Evolutionary conservation across 2,329 filamentous ascomycete species (phyloP), one percentile per base, ranked within the genome.

Genomic region (Trichoderma endophyticum): DNA sequence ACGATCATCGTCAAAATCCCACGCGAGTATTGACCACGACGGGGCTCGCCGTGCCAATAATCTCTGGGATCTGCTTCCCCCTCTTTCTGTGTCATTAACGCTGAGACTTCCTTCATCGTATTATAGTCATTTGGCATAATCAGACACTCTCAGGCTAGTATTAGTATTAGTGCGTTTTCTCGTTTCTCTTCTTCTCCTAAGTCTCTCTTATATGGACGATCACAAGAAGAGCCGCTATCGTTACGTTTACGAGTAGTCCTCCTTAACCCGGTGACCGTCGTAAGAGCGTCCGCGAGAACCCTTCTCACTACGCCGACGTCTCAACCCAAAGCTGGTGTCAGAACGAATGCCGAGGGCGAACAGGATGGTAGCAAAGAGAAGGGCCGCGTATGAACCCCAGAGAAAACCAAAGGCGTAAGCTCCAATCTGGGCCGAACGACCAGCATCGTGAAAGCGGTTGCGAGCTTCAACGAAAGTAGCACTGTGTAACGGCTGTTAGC

Each of bases 381-480:
- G 87, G 69, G 87, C 87, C 11, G 87, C 88, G 81, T 90, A 89
- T 1, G 92, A 87, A 18, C 86, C 90, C 93, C 93, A 96, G 74
- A 89, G 90, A 83, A 94, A 95, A 59, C 88, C 93, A 78, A 93
- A 93, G 24, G 90, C 91, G 77, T 91, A 92, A 36, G 77, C 78
- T 68, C 93, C 93, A 48, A 96, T 80, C 12, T 79, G 80, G 34
- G 93, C 91, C 21, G 80, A 78, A 70, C 89, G 87, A 73, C 86
- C 87, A 70, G 82, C 85, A 43, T 78, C 77, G 43, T 81, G 82
- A 85, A 95, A 95, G 48, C 83, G 84, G 76, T 93, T 84, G 78
- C 92, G 91, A 71, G 90, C 92, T 77, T 89, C 84, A 77, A 94
- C 90, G 76, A 93, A 93, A 75, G 83, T 85, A 54, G 86, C 87